phyloP scores from a whole-genome alignment of 805 yeast species.

The Wickerhamiella occidentalis region DNA sequence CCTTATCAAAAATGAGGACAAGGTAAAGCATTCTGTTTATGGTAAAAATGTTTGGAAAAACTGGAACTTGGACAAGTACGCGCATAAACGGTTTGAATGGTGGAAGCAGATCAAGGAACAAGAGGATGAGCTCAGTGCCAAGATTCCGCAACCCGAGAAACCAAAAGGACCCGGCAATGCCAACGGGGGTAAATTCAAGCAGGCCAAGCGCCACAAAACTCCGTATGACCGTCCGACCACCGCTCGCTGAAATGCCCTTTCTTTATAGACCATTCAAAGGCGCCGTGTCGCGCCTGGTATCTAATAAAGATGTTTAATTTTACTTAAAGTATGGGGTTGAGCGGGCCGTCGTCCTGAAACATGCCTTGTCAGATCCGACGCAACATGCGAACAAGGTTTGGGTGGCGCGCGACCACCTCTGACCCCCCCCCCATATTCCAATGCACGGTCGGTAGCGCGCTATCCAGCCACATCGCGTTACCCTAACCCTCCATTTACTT shows the following conservation, averaged over 20 bases:
- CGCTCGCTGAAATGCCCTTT: neutral
- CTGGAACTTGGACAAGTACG: conserved; percentile 77
- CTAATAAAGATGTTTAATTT: no score
- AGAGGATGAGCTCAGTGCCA: conserved; percentile 22
- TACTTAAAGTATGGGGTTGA: no score
- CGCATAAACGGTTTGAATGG: conserved; percentile 74
- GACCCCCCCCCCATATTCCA: neutral
- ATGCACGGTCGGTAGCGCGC: neutral
- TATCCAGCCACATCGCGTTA: neutral
- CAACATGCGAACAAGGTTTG: neutral
- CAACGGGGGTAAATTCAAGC: conserved; percentile 1
- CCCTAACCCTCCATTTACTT: neutral
- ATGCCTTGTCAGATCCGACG: neutral
- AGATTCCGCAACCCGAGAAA: neutral
- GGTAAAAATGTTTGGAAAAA: conserved; percentile 92
- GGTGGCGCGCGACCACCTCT: neutral
- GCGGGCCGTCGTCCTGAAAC: no score
- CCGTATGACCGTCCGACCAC: conserved; percentile 6
- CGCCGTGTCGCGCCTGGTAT: no score
- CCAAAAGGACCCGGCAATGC: neutral
- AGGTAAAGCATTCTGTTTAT: conserved; percentile 71
- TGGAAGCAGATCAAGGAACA: conserved; percentile 33
- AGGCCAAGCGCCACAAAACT: neutral
- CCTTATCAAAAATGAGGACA: conserved; percentile 42
- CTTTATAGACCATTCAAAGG: no score